These are phyloP conservation scores for Nevesoporus exiguus DNA, from an alignment of 768 basidiomycete genomes.

Conservation along the genomic window DNA sequence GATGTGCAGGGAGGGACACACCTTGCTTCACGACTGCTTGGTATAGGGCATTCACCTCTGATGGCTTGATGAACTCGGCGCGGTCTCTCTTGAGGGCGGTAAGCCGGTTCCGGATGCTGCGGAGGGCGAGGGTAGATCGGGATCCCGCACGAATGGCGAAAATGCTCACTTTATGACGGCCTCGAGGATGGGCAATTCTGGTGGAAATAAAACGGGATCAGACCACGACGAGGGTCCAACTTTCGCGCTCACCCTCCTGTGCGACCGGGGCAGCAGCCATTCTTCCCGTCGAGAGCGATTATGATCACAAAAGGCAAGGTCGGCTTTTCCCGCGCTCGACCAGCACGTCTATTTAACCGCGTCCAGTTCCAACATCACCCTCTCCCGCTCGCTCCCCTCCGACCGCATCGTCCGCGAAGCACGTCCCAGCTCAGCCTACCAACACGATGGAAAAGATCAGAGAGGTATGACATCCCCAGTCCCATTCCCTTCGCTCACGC, in stretches of 20 bases:
- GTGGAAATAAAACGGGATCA: slow-evolving; percentile 25
- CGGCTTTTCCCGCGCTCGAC: slow-evolving; percentile 34
- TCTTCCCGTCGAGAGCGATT: not conserved
- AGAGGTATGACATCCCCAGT: slow-evolving; percentile 30
- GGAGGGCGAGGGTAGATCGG: slow-evolving; percentile 22
- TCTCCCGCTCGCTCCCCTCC: not conserved
- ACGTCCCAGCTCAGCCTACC: slow-evolving; percentile 5
- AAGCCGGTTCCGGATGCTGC: slow-evolving; percentile 89
- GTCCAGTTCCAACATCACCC: slow-evolving; percentile 20
- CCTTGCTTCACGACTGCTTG: slow-evolving; percentile 93
- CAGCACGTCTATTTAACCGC: slow-evolving; percentile 19
- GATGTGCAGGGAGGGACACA: slow-evolving; percentile 30
- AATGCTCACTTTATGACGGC: slow-evolving; percentile 77
- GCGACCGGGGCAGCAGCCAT: slow-evolving; percentile 72
- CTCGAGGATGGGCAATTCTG: slow-evolving; percentile 93
- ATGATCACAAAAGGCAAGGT: slow-evolving; percentile 36
- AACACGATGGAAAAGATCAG: slow-evolving; percentile 47
- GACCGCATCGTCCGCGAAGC: no score
- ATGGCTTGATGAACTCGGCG: slow-evolving; percentile 87
- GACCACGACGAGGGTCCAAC: not conserved
- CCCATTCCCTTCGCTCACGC: not conserved
- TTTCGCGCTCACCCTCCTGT: slow-evolving; percentile 59
- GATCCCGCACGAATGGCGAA: slow-evolving; percentile 16
- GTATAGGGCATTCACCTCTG: slow-evolving; percentile 92
- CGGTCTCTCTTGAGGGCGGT: slow-evolving; percentile 93